Base-by-base conservation (phyloP, 2,329 filamentous ascomycete genomes). In the Cladophialophora immunda region DNA sequence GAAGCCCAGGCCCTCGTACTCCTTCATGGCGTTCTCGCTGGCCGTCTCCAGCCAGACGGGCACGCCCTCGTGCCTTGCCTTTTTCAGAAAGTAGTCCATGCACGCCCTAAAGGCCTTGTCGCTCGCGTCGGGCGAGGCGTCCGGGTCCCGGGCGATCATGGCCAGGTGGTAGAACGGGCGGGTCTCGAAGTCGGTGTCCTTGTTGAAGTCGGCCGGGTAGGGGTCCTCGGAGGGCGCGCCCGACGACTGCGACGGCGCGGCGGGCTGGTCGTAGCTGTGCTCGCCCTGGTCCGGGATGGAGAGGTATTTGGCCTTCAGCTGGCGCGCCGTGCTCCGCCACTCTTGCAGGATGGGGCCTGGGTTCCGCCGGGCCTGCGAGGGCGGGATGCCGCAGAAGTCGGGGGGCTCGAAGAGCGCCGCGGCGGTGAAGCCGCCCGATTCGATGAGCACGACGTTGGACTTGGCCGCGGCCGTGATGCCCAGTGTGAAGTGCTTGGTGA, bases 371-470 rank as follows among this genome's bases (percentile, higher is more conserved):
- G 71, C 71, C 34, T 73, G 71, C 2, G 67, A 65, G 8, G 71
- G 69, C 3, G 71, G 71, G 19, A 69, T 70, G 3, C 71, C 71
- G 62, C 67, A 70, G 61, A 73, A 73, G 54, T 71, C 68, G n/a
- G 71, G 71, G 5, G 71, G 71, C 62, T 73, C 71, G 65, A 70
- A 72, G 5, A 73, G 70, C 3, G 69, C 70, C 22, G 71, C 71
- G 22, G 71, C 71, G 1, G 67, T 55, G 59, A 71, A 68, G 45
- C 54, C 36, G 52, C 63, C 64, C 53, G 65, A 55, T 22, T 67
- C 58, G 54, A 64, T 38, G 11, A 73, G 69, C 2, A 72, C 62
- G 2, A 73, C 62, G 32, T 72, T 73, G 17, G 67, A 65, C 38
- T 68, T 63, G 30, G 69, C 67, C n/a, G 70, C 71, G 1, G 69